phyloP scores from a whole-genome alignment of 805 yeast genomes.

The Candida ortonii region DNA sequence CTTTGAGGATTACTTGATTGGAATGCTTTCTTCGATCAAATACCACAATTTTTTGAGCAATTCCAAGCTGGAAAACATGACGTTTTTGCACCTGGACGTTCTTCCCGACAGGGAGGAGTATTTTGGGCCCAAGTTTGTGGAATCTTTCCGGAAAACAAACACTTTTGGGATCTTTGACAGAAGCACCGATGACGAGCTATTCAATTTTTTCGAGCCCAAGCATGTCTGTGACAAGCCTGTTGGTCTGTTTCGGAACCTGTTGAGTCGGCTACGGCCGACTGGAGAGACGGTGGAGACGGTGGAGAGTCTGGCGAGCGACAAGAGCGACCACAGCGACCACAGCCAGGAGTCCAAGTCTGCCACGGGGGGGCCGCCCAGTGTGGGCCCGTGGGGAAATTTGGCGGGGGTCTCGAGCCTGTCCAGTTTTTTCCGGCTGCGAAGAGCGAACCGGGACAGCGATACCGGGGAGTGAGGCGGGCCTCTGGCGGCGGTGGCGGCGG shows the following conservation, averaged over 20 bases:
- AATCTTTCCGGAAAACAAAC: constrained; percentile 51
- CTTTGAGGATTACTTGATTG: constrained; percentile 86
- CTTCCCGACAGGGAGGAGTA: constrained; percentile 24
- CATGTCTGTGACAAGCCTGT: constrained; percentile 29
- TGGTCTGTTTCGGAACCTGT: constrained; percentile 6
- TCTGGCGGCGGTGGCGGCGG: too few species aligned
- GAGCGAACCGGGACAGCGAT: too few species aligned
- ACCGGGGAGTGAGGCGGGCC: too few species aligned
- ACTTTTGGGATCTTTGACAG: constrained; percentile 54
- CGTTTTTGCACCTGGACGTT: constrained; percentile 20
- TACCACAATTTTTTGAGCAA: constrained; percentile 53
- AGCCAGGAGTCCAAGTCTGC: too few species aligned
- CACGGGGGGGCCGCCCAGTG: too few species aligned
- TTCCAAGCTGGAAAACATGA: constrained; percentile 28
- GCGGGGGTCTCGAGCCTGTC: too few species aligned
- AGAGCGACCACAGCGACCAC: not conserved
- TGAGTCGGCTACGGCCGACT: too few species aligned
- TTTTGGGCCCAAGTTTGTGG: constrained; percentile 39
- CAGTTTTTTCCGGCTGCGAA: too few species aligned
- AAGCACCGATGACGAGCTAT: constrained; percentile 66
- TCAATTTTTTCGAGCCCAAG: constrained; percentile 39
- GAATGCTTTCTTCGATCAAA: constrained; percentile 70
- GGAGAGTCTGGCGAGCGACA: constrained; percentile 2
- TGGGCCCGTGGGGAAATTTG: too few species aligned
- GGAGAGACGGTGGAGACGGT: not conserved